Base-by-base conservation (phyloP, 371 early-diverging fungal genomes). In the Fennellomyces sp. region DNA sequence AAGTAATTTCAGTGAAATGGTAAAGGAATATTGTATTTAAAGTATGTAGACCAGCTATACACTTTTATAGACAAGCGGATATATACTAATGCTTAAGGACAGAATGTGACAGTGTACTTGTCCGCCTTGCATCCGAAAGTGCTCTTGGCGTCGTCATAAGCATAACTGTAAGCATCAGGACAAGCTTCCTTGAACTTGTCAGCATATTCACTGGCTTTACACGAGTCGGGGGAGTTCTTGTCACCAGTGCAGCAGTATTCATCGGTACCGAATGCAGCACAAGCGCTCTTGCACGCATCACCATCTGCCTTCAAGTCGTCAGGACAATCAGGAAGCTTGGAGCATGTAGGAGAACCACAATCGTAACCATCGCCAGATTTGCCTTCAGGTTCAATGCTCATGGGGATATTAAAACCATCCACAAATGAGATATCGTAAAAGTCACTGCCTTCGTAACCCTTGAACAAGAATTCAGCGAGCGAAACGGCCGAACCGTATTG, bases 131-230 rank as follows among this genome's bases (percentile, higher is more conserved):
- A 83, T 52, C 66, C 55, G 30, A 64, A 78, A 26, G 74, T 78
- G 57, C 68, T 68, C 5, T 70, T 71, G 19, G 47, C 56, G 57
- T 84, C 84, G 61, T 84, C 84, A 58, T 73, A 84, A 54, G 80
- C 79, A 61, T 74, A 84, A 26, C 68, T 71, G 65, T 84, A 84
- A 5, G 72, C 82, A 63, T 82, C 74, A 6, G 79, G 78, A 58
- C 80, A 79, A 8, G 33, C 60, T 29, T 42, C 55, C 54, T 76
- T 71, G 25, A 76, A 72, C 4, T 38, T 49, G 4, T 60, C 35
- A 23, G 80, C 60, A 27, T 63, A 80, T 15, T 53, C 17, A 47
- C 63, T 72, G 19, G 69, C 51, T 8, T 39, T 51, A 28, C 80
- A 80, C 26, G 50, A 52, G 19, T 62, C 31, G 27, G 68, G 67